These are phyloP conservation scores for Vigna radiata DNA, from an alignment of 306 rosid species.

Conservation along the genomic window DNA sequence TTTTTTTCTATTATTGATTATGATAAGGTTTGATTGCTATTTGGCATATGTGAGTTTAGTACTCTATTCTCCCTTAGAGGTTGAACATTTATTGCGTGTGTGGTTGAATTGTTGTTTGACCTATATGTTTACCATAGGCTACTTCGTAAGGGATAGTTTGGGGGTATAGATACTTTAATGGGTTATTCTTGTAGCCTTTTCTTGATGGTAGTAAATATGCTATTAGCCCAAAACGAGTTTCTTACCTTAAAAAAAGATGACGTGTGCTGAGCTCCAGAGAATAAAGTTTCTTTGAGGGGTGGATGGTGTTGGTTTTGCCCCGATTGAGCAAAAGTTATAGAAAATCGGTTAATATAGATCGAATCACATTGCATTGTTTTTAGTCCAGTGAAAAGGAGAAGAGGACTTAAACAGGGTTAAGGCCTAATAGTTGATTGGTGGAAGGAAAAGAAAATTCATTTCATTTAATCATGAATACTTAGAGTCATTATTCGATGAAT, in stretches of 20 bases:
- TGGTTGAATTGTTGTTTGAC: conserved; percentile 17
- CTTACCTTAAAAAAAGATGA: conserved; percentile 12
- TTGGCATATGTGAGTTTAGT: not conserved
- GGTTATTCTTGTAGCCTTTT: not conserved
- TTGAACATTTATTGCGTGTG: conserved; percentile 10
- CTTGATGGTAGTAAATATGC: conserved; percentile 30
- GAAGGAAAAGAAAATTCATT: no score
- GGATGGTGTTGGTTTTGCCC: no score
- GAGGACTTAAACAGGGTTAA: not conserved
- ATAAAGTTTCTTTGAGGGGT: not conserved
- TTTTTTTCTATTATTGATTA: not conserved
- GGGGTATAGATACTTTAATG: conserved; percentile 14
- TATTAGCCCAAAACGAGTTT: conserved; percentile 24
- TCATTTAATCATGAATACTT: no score
- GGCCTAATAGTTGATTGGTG: not conserved
- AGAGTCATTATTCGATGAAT: no score
- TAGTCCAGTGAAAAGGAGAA: no score
- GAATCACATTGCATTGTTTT: no score
- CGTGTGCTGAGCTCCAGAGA: not conserved
- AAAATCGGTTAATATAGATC: not conserved
- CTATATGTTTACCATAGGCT: conserved; percentile 3
- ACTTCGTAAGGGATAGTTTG: conserved; percentile 16
- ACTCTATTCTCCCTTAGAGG: not conserved
- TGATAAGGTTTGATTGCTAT: conserved; percentile 29
- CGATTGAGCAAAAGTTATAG: not conserved